Conservation (phyloP, 2,329 filamentous ascomycete species). For the Trichoderma koningiopsis region DNA sequence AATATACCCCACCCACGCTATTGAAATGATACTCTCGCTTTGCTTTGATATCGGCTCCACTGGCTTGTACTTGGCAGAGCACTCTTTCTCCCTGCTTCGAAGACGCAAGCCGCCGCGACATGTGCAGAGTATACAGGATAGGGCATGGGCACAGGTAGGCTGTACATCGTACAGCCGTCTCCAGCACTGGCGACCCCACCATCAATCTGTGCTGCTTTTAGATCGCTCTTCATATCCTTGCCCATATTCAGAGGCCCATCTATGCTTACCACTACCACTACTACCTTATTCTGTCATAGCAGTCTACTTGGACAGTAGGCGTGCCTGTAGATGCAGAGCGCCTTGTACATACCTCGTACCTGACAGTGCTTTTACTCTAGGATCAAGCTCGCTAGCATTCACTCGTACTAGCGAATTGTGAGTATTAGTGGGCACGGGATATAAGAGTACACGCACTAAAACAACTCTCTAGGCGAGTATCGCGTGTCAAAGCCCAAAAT, state of each 20-base stretch:
- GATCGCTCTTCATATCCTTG: slow-evolving; percentile 18
- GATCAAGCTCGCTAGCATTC: not conserved
- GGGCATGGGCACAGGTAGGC: not conserved
- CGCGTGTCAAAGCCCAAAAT: not conserved
- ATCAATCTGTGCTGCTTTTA: slow-evolving; percentile 7
- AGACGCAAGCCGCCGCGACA: not conserved
- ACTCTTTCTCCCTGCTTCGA: not conserved
- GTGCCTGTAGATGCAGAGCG: not conserved
- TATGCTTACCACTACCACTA: slow-evolving; percentile 12
- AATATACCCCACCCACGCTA: not conserved
- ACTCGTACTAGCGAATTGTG: not conserved
- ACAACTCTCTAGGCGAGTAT: not conserved
- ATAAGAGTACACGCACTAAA: not conserved
- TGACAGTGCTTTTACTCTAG: not conserved
- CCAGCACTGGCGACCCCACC: slow-evolving; percentile 18
- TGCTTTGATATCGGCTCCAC: slow-evolving; percentile 7
- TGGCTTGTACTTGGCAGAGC: not conserved
- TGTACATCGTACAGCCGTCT: not conserved
- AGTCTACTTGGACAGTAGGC: not conserved
- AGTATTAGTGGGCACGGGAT: not conserved
- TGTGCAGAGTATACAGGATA: slow-evolving; percentile 8
- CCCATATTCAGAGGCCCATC: slow-evolving; percentile 1
- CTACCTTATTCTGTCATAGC: slow-evolving; percentile 9
- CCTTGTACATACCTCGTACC: not conserved
- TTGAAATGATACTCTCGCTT: slow-evolving; percentile 3